Evolutionary conservation across 2,329 filamentous ascomycete species (phyloP).

Genomic region (Clarireedia homoeocarpa): DNA sequence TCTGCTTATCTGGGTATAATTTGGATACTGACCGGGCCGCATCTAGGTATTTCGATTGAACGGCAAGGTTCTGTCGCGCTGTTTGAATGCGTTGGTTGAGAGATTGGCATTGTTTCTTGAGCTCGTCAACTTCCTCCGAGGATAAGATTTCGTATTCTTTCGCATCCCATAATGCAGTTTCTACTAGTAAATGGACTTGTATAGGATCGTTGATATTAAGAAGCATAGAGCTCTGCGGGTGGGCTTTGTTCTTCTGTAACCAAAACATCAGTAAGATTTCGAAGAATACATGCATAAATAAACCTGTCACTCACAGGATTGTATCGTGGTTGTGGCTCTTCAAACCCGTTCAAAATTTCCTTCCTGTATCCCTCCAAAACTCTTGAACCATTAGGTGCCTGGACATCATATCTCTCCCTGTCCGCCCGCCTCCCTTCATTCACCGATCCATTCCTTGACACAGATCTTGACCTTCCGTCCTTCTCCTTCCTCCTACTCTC

Average conservation of each 20-base stretch:
- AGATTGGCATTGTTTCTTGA: conserved; percentile 79
- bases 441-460: background rate
- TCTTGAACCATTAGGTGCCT: conserved; percentile 26
- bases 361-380: conserved; percentile 52
- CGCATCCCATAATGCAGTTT: conserved; percentile 88
- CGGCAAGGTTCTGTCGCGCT: conserved; percentile 70
- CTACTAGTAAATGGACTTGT: conserved; percentile 83
- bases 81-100: conserved; percentile 73
- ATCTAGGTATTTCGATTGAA: conserved; percentile 92
- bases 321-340: conserved; percentile 45
- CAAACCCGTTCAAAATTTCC: conserved; percentile 46
- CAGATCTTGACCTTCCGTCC: background rate
- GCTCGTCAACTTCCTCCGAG: conserved; percentile 80
- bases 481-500: background rate
- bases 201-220: conserved; percentile 65
- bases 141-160: conserved; percentile 77
- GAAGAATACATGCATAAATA: background rate
- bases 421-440: background rate
- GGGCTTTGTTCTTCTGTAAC: conserved; percentile 42
- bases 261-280: conserved; percentile 1
- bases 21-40: conserved; percentile 80
- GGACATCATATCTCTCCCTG: conserved; percentile 4
- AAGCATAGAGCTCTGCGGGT: conserved; percentile 46
- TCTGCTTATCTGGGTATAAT: conserved; percentile 57
- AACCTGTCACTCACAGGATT: conserved; percentile 43